A percentile compares a stretch with the other conserved stretches of the same genome.
Evolutionary conservation across 345 rosid genomes (phyloP).

Genomic region (Ceriops tagal): DNA sequence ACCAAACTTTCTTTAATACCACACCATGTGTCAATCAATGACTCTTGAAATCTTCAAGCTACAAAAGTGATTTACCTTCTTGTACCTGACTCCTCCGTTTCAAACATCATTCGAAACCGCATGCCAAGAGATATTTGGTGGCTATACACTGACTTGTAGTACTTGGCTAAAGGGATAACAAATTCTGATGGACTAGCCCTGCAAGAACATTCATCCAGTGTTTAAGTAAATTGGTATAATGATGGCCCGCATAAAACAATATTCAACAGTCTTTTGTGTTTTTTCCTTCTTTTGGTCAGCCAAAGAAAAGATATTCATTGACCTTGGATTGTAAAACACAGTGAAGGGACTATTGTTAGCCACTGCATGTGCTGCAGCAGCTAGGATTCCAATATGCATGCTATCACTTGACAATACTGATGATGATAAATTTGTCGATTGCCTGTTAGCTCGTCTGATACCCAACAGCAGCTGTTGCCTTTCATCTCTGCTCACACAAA

Average conservation of each 20-base stretch:
- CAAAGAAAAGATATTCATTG: not conserved
- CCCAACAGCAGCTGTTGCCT: slow-evolving; percentile 87
- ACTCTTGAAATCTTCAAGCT: not conserved
- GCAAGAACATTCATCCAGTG: slow-evolving; percentile 15
- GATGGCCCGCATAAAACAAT: not conserved
- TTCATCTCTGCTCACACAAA: slow-evolving; percentile 63
- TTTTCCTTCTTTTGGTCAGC: not conserved
- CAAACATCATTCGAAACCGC: slow-evolving; percentile 98
- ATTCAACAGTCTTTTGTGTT: not conserved
- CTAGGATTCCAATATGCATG: slow-evolving; percentile 96
- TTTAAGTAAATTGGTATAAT: not conserved
- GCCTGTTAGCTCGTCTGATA: slow-evolving; percentile 78
- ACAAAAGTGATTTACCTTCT: slow-evolving; percentile 41
- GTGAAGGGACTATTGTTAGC: slow-evolving; percentile 92
- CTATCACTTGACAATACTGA: slow-evolving; percentile 95
- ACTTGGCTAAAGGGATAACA: slow-evolving; percentile 90
- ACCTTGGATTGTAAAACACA: slow-evolving; percentile 90
- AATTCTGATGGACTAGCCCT: slow-evolving; percentile 96
- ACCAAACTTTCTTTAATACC: too few species aligned
- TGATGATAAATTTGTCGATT: slow-evolving; percentile 75
- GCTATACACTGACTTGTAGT: slow-evolving; percentile 71
- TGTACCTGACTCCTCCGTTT: slow-evolving; percentile 91
- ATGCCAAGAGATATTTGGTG: slow-evolving; percentile 83
- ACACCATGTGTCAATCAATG: too few species aligned
- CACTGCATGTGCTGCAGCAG: slow-evolving; percentile 99